Evolutionary conservation across 306 rosid genomes (phyloP).

Genomic region (Herpetospermum pedunculosum): DNA sequence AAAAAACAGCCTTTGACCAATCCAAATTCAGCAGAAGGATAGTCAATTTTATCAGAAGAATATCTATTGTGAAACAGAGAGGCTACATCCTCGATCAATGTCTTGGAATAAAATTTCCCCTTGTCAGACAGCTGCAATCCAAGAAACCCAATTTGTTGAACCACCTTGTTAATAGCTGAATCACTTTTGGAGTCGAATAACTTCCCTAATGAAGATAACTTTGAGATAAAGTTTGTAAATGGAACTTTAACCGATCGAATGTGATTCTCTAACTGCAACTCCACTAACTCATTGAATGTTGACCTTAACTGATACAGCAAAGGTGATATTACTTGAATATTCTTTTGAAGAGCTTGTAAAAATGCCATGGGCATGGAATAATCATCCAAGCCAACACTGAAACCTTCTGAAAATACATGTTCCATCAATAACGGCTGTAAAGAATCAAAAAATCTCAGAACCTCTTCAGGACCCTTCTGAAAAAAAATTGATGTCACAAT

Average conservation of each 20-base stretch:
- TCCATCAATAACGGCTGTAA: constrained; percentile 92
- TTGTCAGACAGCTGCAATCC: constrained; percentile 71
- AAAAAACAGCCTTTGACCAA: constrained; percentile 59
- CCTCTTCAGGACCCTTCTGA: constrained; percentile 71
- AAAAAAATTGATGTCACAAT: constrained; percentile 71
- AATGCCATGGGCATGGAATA: constrained; percentile 44
- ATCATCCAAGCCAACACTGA: constrained; percentile 72
- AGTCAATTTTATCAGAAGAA: constrained; percentile 36
- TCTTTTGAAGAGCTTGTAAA: constrained; percentile 24
- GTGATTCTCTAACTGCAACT: constrained; percentile 55
- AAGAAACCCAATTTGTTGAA: constrained; percentile 83
- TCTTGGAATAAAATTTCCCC: constrained; percentile 73
- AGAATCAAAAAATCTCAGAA: constrained; percentile 48
- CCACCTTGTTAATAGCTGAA: constrained; percentile 56
- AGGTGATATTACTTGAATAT: constrained; percentile 37
- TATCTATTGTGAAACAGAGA: constrained; percentile 40
- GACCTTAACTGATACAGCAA: constrained; percentile 54
- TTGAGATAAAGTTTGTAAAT: constrained; percentile 36
- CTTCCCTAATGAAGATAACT: constrained; percentile 56
- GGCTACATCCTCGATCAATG: constrained; percentile 70
- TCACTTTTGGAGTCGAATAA: constrained; percentile 70
- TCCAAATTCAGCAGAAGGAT: constrained; percentile 80
- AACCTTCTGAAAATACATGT: constrained; percentile 61
- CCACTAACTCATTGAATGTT: constrained; percentile 54
- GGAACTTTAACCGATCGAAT: constrained; percentile 40